Percentiles rank a stretch among this genome's conserved stretches.
Conservation (phyloP, 169 alveolate genomes). For the Plasmodium coatneyi region DNA sequence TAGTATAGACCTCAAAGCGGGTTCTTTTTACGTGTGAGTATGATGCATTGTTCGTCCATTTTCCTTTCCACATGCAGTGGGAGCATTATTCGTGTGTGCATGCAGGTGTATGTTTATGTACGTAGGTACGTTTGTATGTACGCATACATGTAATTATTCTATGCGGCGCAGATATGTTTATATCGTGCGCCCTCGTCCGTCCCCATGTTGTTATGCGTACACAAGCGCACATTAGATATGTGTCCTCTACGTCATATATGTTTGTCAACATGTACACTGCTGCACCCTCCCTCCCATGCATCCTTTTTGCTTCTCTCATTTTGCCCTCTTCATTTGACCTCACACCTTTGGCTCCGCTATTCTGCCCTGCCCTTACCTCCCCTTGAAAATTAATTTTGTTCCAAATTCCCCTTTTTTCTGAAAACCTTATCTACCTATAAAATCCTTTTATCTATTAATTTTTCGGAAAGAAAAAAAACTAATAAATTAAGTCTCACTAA, state of each 20-base stretch:
- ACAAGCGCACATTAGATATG: neutral
- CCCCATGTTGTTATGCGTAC: neutral
- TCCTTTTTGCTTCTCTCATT: neutral
- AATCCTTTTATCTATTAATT: neutral
- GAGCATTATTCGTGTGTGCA: neutral
- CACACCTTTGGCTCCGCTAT: neutral
- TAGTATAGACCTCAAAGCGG: neutral
- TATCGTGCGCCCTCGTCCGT: neutral
- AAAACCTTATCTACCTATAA: constrained; percentile 11
- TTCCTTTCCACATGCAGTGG: neutral
- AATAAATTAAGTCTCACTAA: constrained; percentile 9
- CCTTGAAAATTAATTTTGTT: neutral
- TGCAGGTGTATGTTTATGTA: neutral
- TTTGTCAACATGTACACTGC: neutral
- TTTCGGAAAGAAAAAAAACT: neutral
- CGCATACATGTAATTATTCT: neutral
- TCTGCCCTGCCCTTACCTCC: neutral
- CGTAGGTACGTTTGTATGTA: neutral
- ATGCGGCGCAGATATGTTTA: neutral
- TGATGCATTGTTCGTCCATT: neutral
- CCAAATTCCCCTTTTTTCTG: neutral
- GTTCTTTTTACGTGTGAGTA: neutral
- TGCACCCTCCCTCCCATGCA: neutral
- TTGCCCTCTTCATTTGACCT: neutral
- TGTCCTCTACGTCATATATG: neutral